Conservation (phyloP, 768 basidiomycete species). For the Holtermanniella nyarrowii region DNA sequence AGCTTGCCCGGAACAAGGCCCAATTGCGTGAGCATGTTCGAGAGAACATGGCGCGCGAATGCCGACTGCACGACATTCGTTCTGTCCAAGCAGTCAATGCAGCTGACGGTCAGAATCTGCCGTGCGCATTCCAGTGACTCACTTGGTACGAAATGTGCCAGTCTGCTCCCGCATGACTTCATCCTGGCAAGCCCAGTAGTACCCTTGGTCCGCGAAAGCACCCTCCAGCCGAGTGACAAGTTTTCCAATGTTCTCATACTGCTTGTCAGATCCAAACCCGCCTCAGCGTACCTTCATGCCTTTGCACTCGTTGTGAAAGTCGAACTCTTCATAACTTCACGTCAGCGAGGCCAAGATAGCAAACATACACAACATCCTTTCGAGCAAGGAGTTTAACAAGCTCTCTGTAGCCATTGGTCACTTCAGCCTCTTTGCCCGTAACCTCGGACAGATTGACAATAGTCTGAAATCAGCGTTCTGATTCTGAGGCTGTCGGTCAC, state of each 20-base stretch:
- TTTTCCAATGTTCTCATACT: constrained; percentile 82
- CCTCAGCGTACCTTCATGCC: constrained; percentile 69
- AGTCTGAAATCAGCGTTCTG: constrained; percentile 45
- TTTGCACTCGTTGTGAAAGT: constrained; percentile 85
- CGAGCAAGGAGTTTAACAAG: constrained; percentile 49
- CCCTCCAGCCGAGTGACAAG: constrained; percentile 61
- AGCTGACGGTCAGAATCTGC: constrained; percentile 51
- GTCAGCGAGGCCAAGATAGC: background rate
- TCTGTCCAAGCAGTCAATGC: constrained; percentile 89
- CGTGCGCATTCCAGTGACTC: constrained; percentile 1
- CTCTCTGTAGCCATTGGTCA: constrained; percentile 69
- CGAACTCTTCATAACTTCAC: constrained; percentile 49
- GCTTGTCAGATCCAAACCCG: constrained; percentile 2
- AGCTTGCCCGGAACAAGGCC: constrained; percentile 46
- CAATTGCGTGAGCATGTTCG: constrained; percentile 41
- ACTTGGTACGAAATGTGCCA: constrained; percentile 60
- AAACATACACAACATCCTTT: constrained; percentile 37
- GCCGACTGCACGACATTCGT: constrained; percentile 95
- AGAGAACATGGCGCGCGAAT: constrained; percentile 70
- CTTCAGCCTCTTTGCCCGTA: constrained; percentile 70
- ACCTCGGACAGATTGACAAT: constrained; percentile 85
- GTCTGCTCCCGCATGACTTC: constrained; percentile 66
- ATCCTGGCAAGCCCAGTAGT: constrained; percentile 69
- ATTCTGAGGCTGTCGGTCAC: constrained; percentile 17
- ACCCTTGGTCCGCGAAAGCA: constrained; percentile 74